These are phyloP conservation scores for Actinomortierella ambigua DNA, from an alignment of 371 early-diverging fungal genomes.

Conservation along the genomic window DNA sequence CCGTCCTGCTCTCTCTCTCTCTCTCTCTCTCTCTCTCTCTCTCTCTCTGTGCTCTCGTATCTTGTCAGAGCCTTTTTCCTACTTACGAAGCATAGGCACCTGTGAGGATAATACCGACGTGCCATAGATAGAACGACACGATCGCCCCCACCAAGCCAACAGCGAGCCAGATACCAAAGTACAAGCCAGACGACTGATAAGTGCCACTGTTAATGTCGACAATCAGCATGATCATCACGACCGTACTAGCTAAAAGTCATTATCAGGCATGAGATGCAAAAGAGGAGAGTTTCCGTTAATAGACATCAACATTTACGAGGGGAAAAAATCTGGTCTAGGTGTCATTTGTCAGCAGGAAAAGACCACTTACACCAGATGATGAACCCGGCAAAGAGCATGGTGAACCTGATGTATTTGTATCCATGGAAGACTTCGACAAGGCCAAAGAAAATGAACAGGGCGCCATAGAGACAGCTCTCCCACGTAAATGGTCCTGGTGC, in stretches of 20 bases:
- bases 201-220: conserved; percentile 16
- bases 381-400: conserved; percentile 46
- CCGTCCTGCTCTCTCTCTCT: too few relatives aligned
- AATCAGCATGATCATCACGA: conserved; percentile 44
- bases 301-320: not conserved
- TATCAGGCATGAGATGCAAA: not conserved
- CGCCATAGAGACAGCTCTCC: conserved; percentile 43
- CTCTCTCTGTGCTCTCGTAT: too few relatives aligned
- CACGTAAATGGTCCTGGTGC: conserved; percentile 42
- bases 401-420: conserved; percentile 50
- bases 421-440: conserved; percentile 44
- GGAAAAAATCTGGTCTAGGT: too few relatives aligned
- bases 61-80: not conserved
- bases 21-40: too few relatives aligned
- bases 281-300: not conserved
- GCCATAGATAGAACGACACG: conserved; percentile 44
- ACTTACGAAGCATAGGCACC: conserved; percentile 45
- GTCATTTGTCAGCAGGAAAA: not conserved
- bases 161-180: conserved; percentile 40
- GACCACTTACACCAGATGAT: conserved; percentile 41
- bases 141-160: conserved; percentile 39
- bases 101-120: conserved; percentile 46
- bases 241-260: conserved; percentile 31
- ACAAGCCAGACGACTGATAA: conserved; percentile 28
- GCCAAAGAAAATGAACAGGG: conserved; percentile 40